phyloP scores from a whole-genome alignment of 768 basidiomycete species.

The Macrolepiota dolichaula region DNA sequence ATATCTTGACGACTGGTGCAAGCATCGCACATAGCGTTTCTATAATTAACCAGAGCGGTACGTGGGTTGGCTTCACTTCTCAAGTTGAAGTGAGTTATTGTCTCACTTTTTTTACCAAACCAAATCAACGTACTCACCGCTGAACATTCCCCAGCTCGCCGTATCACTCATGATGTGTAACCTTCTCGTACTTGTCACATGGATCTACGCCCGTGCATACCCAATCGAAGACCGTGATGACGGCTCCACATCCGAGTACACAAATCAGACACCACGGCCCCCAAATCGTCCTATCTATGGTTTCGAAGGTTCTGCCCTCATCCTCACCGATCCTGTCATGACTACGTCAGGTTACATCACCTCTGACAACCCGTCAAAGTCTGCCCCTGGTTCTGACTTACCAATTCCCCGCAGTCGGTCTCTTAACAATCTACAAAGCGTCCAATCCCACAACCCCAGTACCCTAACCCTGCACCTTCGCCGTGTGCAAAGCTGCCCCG shows the following conservation, averaged over 20 bases:
- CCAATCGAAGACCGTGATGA: neutral
- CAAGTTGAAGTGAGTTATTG: constrained; percentile 19
- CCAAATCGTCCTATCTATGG: neutral
- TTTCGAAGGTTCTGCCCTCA: constrained; percentile 2
- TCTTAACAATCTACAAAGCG: neutral
- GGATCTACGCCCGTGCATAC: constrained; percentile 16
- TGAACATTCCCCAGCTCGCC: constrained; percentile 8
- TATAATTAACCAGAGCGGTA: constrained; percentile 1
- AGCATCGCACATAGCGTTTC: constrained; percentile 19
- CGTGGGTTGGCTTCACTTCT: constrained; percentile 4
- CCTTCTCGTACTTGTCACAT: constrained; percentile 23
- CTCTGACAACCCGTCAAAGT: neutral
- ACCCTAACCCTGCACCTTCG: neutral
- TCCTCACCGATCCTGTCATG: neutral
- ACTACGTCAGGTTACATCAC: neutral
- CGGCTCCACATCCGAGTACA: neutral
- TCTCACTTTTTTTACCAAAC: neutral
- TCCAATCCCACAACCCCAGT: neutral
- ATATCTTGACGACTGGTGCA: constrained; percentile 16
- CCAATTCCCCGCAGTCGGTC: neutral
- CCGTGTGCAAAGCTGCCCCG: neutral
- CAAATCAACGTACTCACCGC: neutral
- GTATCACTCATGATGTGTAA: constrained; percentile 20
- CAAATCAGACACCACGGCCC: neutral
- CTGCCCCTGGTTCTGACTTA: neutral